Evolutionary conservation across 805 yeast species (phyloP), one percentile per base, ranked within the genome.

Genomic region (Candida fluviatilis): DNA sequence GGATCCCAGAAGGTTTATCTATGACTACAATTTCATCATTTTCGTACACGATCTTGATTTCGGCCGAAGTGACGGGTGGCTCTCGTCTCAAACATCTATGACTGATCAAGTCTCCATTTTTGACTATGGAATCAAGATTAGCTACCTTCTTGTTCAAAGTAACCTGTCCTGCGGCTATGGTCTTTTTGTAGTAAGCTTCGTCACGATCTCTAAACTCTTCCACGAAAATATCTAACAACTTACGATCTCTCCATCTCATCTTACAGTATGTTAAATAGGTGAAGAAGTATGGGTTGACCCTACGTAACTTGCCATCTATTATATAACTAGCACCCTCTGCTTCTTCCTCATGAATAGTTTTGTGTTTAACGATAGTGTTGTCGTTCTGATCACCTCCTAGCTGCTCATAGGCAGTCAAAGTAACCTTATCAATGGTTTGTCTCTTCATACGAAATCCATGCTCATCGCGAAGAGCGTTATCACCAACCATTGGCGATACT

Each of bases 1-100:
- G 97, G 2, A 93, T 73, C 0, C 99, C 97, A 3, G 93, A 75
- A 0, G 99, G 99, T 48, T 93, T 93, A 57, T 91, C 95, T 16
- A 93, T 82, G 3, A 85, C 95, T 4, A 93, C 69, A 16, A 88
- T 56, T 35, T 84, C 76, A 5, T 82, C 88, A 55, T 87, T 82
- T 51, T 89, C 86, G 54, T 71, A 73, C 0, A 90, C 84, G 17
- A 86, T 76, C 38, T 74, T 71, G 35, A 88, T 80, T 0, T 75
- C 73, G 31, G 67, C 52, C 38, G 83, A 60, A 5, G 75, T 64
- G 2, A 90, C 90, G 0, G 95, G 78, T 2, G 97, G 96, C 54
- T 93, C 99, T 54, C 91, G 97, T 35, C 93, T 75, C 55, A 89
- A 97, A 35, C 82, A 69, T 36, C 81, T 65, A 59, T 91, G 96